These are phyloP conservation scores for Aspergillus campestris DNA, from an alignment of 495 filamentous ascomycete genomes.

Conservation along the genomic window DNA sequence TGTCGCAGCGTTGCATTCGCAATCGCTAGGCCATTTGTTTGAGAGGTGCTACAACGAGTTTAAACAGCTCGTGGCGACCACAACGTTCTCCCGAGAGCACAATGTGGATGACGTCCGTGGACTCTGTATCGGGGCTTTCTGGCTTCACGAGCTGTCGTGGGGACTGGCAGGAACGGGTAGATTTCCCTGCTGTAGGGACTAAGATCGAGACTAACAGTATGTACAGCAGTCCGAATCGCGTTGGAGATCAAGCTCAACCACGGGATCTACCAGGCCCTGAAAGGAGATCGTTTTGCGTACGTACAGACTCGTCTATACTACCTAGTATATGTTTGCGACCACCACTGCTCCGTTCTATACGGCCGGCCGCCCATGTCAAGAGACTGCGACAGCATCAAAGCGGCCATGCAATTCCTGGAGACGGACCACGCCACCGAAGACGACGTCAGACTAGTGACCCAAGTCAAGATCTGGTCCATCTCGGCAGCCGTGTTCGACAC, in stretches of 20 bases:
- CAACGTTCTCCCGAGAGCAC: conserved; percentile 13
- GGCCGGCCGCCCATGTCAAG: conserved; percentile 30
- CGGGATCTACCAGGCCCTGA: conserved; percentile 20
- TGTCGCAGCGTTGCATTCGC: conserved; percentile 23
- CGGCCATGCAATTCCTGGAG: conserved; percentile 15
- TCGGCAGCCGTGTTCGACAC: conserved; percentile 26
- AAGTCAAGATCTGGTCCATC: conserved; percentile 29
- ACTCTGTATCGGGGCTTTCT: conserved; percentile 29
- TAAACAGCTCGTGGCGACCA: conserved; percentile 12
- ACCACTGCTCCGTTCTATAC: conserved; percentile 27
- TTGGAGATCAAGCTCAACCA: conserved; percentile 24
- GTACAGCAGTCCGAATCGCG: conserved; percentile 22
- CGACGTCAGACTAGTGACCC: conserved; percentile 26
- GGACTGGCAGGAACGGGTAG: conserved; percentile 20
- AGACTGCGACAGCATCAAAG: conserved; percentile 19
- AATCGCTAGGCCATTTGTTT: conserved; percentile 18
- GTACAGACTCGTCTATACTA: conserved; percentile 24
- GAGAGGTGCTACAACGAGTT: conserved; percentile 22
- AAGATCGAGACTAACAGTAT: conserved; percentile 4
- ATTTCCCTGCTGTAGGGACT: background rate
- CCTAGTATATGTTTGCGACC: conserved; percentile 31
- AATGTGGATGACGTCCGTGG: conserved; percentile 24
- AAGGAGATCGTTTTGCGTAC: conserved; percentile 21
- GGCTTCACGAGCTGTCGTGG: conserved; percentile 28
- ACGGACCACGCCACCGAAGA: conserved; percentile 23